These are phyloP conservation scores for Spirogloea muscicola DNA, from an alignment of 139 green algal species.

Conservation along the genomic window DNA sequence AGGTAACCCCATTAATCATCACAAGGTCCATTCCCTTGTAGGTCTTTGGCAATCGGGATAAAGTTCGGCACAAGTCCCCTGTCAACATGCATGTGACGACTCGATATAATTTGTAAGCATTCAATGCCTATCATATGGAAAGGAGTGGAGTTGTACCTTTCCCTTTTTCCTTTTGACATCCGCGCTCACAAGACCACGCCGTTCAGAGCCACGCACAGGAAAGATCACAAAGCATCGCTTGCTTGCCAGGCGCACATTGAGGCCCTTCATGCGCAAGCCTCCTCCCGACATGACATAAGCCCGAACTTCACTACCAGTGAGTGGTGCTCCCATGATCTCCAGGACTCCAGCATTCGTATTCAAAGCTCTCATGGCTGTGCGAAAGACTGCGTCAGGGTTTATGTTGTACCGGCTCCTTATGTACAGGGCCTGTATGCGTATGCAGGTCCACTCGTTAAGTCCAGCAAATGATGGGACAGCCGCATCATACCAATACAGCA, in stretches of 20 bases:
- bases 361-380: constrained; percentile 43
- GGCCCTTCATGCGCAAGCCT: constrained; percentile 38
- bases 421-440: constrained; percentile 33
- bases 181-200: constrained; percentile 41
- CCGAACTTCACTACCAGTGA: constrained; percentile 45
- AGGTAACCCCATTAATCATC: too few species aligned
- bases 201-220: constrained; percentile 44
- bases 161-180: constrained; percentile 45
- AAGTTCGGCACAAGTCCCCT: too few species aligned
- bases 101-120: not conserved
- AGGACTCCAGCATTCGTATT: constrained; percentile 43
- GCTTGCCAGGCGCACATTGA: not conserved
- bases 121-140: too few species aligned
- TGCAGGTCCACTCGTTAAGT: too few species aligned
- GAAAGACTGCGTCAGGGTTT: constrained; percentile 43
- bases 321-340: constrained; percentile 51
- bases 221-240: constrained; percentile 50
- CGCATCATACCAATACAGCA: too few species aligned
- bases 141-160: too few species aligned
- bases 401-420: constrained; percentile 34
- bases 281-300: constrained; percentile 52
- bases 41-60: too few species aligned
- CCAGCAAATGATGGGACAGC: too few species aligned
- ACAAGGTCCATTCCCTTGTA: too few species aligned
- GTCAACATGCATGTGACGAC: too few species aligned